Conservation (phyloP, 1,284 basidiomycete species). For the Cystobasidium sp. region DNA sequence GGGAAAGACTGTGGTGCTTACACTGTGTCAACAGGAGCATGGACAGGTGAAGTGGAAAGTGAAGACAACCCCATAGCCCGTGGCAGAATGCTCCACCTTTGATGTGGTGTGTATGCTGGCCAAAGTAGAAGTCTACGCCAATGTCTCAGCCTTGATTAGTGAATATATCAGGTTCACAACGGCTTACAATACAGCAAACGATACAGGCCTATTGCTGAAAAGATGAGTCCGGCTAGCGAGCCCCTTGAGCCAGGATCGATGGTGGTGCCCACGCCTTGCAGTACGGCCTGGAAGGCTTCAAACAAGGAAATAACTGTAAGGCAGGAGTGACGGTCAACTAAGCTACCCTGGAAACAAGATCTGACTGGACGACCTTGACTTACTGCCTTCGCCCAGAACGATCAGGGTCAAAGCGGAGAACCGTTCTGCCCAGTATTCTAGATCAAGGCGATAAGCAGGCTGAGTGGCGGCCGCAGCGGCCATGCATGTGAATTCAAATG, state of each 20-base stretch:
- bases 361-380: not conserved
- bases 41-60: slow-evolving; percentile 25
- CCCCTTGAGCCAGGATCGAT: not conserved
- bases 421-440: slow-evolving; percentile 39
- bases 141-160: no score
- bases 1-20: no score
- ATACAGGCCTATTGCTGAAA: slow-evolving; percentile 26
- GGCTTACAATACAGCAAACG: slow-evolving; percentile 28
- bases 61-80: slow-evolving; percentile 18
- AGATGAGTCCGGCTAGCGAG: slow-evolving; percentile 10
- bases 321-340: not conserved
- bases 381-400: slow-evolving; percentile 37
- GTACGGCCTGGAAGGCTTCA: slow-evolving; percentile 29
- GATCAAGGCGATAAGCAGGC: slow-evolving; percentile 8
- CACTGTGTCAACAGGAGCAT: slow-evolving; percentile 29
- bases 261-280: not conserved
- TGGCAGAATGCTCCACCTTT: slow-evolving; percentile 11
- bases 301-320: slow-evolving; percentile 21
- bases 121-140: slow-evolving; percentile 24
- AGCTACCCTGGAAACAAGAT: not conserved
- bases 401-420: slow-evolving; percentile 37
- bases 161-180: no score
- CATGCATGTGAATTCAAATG: slow-evolving; percentile 16
- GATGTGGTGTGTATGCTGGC: slow-evolving; percentile 14
- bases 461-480: slow-evolving; percentile 5